A percentile compares a stretch with the other conserved stretches of the same genome.
phyloP scores from a whole-genome alignment of 495 filamentous ascomycete species.

The Aspergillus funiculosus region DNA sequence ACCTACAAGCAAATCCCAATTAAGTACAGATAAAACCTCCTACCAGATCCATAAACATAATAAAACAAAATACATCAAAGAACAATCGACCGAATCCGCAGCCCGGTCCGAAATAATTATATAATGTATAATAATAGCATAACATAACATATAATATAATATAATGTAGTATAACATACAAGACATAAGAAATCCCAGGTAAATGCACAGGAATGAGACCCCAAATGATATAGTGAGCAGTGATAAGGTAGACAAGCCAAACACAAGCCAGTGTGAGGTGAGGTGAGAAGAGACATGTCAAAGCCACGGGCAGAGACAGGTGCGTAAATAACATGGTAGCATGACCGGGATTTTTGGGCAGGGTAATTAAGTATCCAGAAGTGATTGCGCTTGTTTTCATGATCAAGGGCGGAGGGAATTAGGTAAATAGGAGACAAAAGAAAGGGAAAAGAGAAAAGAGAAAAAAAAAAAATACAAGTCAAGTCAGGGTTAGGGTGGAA shows the following conservation, averaged over 20 bases:
- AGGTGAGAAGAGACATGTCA: slow-evolving; percentile 4
- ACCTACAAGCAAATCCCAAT: too few relatives aligned
- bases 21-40: too few relatives aligned
- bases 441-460: slow-evolving; percentile 11
- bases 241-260: slow-evolving; percentile 2
- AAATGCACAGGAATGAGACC: not conserved
- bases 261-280: slow-evolving; percentile 23
- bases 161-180: too few relatives aligned
- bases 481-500: not conserved
- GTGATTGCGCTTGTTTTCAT: not conserved
- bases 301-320: slow-evolving; percentile 8
- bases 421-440: slow-evolving; percentile 8
- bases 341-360: too few relatives aligned
- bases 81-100: too few relatives aligned
- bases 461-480: slow-evolving; percentile 19
- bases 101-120: too few relatives aligned
- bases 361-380: slow-evolving; percentile 3
- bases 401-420: slow-evolving; percentile 2
- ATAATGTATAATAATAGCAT: too few relatives aligned
- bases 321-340: too few relatives aligned
- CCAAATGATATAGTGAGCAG: not conserved
- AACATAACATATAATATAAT: too few relatives aligned
- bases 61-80: too few relatives aligned
- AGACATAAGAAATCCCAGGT: too few relatives aligned
- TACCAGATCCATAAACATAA: too few relatives aligned